Conservation (phyloP, 2,329 filamentous ascomycete genomes). For the Aspergillus eucalypticola region DNA sequence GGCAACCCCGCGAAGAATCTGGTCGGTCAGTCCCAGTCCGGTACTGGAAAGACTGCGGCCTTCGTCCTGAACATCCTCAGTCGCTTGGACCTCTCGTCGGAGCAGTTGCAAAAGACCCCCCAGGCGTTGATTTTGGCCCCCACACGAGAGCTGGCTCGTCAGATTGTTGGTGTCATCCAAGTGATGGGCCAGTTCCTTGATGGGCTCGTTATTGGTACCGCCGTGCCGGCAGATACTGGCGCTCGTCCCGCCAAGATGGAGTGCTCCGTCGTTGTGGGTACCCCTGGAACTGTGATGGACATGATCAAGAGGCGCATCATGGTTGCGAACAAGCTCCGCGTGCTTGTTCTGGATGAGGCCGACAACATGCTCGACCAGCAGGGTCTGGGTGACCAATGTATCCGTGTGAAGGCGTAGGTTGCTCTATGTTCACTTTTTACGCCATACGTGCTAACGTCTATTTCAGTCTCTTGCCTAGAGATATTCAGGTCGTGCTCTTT, state of each 20-base stretch:
- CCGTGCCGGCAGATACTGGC: conserved; percentile 73
- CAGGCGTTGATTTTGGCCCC: conserved; percentile 90
- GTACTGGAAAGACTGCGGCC: conserved; percentile 95
- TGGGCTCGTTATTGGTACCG: conserved; percentile 73
- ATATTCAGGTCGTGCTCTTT: conserved; percentile 87
- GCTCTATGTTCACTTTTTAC: neutral
- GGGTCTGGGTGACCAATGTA: conserved; percentile 91
- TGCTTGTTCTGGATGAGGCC: conserved; percentile 92
- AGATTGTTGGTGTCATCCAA: conserved; percentile 83
- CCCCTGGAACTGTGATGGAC: conserved; percentile 89
- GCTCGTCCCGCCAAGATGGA: conserved; percentile 68
- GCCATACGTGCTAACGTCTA: neutral
- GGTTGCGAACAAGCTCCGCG: conserved; percentile 69
- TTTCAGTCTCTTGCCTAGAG: conserved; percentile 67
- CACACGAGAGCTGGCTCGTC: conserved; percentile 88
- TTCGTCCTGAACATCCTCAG: conserved; percentile 91
- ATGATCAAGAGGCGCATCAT: conserved; percentile 76
- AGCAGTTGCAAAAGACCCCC: conserved; percentile 58
- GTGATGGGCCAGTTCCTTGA: conserved; percentile 83
- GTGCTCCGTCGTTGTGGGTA: conserved; percentile 84
- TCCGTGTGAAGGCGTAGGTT: conserved; percentile 80
- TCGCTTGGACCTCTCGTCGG: conserved; percentile 72
- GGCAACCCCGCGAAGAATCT: conserved; percentile 85
- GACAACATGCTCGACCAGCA: conserved; percentile 99
- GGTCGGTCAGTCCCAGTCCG: conserved; percentile 98